Evolutionary conservation across 257 asterid genomes (phyloP).

Genomic region (Voacanga thouarsii): DNA sequence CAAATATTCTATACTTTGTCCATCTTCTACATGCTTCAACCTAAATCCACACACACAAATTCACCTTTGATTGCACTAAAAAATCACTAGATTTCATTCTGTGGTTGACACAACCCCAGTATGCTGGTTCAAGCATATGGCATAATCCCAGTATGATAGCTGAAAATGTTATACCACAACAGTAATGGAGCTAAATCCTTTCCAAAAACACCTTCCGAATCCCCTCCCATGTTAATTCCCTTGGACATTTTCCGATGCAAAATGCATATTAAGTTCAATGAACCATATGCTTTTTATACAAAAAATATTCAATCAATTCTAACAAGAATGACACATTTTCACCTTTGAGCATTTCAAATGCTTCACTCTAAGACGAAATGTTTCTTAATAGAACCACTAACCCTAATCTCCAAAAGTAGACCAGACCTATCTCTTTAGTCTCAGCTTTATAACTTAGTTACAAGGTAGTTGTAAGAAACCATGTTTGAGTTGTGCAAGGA

Average conservation of each 20-base stretch:
- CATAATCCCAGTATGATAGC: not conserved
- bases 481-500: no score
- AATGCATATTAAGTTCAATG: not conserved
- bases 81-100: not conserved
- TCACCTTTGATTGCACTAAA: not conserved
- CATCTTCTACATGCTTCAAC: not conserved
- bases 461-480: no score
- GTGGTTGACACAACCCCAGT: no score
- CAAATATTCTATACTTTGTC: not conserved
- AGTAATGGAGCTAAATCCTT: not conserved
- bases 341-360: not conserved
- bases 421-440: not conserved
- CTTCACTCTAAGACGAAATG: not conserved
- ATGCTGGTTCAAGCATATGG: not conserved
- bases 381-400: not conserved
- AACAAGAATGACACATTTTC: not conserved
- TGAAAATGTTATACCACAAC: not conserved
- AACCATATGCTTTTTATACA: not conserved
- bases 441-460: not conserved
- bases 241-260: not conserved
- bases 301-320: not conserved
- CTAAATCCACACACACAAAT: not conserved
- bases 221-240: not conserved
- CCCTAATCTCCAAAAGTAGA: not conserved
- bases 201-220: not conserved